A percentile compares a stretch with the other conserved stretches of the same genome.
Evolutionary conservation across 75 land plant species (phyloP).

Genomic region (Selaginella moellendorffii): DNA sequence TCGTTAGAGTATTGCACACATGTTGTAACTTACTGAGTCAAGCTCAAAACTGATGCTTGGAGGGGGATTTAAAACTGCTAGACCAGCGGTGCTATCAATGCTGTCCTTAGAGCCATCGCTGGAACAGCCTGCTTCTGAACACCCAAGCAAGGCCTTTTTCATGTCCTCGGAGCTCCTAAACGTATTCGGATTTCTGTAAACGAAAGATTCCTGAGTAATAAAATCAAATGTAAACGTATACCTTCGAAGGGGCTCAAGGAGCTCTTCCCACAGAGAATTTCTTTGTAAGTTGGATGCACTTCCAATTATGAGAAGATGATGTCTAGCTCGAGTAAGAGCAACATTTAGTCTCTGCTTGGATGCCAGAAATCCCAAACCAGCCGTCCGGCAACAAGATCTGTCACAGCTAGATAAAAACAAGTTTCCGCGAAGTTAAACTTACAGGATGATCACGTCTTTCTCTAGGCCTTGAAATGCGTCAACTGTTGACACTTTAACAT

Average conservation of each 20-base stretch:
- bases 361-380: constrained; percentile 19
- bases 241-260: constrained; percentile 18
- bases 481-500: constrained; percentile 23
- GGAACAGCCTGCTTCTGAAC: not conserved
- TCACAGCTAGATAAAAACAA: not conserved
- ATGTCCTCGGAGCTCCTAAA: not conserved
- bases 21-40: not conserved
- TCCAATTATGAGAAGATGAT: constrained; percentile 22
- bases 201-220: not conserved
- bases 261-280: constrained; percentile 14
- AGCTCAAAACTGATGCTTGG: too few species aligned
- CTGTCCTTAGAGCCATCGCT: too few species aligned
- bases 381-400: constrained; percentile 30
- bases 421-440: not conserved
- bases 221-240: constrained; percentile 1
- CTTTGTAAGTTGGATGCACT: constrained; percentile 18
- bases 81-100: too few species aligned
- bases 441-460: constrained; percentile 23
- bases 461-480: constrained; percentile 31
- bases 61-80: too few species aligned
- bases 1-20: not conserved
- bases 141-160: not conserved
- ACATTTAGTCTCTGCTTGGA: constrained; percentile 21
- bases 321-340: constrained; percentile 27
- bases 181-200: not conserved